A percentile compares a stretch with the other conserved stretches of the same genome.
phyloP scores from a whole-genome alignment of 371 early-diverging fungal species.

The Mortierella sp. region DNA sequence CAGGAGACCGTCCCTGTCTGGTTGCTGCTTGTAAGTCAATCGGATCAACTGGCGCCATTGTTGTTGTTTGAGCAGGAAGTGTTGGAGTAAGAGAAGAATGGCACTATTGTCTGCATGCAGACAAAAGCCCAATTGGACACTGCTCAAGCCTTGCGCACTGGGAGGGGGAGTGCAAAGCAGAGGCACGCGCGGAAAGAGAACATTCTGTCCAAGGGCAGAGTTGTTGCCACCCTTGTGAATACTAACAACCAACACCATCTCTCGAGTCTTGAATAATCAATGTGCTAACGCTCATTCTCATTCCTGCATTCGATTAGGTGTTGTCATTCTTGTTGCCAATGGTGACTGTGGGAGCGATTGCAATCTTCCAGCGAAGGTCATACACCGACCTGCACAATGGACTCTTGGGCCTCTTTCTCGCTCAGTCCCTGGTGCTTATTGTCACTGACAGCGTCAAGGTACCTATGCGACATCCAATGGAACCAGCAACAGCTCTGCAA shows the following conservation, averaged over 20 bases:
- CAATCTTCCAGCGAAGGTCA: slow-evolving; percentile 63
- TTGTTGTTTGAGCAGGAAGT: no score
- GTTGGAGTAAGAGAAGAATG: no score
- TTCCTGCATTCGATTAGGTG: slow-evolving; percentile 27
- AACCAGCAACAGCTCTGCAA: not conserved
- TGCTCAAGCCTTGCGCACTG: no score
- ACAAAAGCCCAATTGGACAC: no score
- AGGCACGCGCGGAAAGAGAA: no score
- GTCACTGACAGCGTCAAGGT: slow-evolving; percentile 83
- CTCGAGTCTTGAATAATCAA: not conserved
- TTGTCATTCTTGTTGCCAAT: slow-evolving; percentile 69
- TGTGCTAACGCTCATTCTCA: not conserved
- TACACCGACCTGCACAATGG: slow-evolving; percentile 73
- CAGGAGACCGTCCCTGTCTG: slow-evolving; percentile 75
- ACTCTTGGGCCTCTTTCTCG: slow-evolving; percentile 64
- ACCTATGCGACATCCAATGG: not conserved
- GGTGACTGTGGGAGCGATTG: slow-evolving; percentile 61
- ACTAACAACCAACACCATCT: no score
- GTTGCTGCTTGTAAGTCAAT: slow-evolving; percentile 61
- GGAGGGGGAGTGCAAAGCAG: no score
- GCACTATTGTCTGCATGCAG: no score
- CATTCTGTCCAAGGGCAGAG: no score
- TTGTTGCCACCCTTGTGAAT: no score
- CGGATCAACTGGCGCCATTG: no score
- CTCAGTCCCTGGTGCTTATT: slow-evolving; percentile 76